Base-by-base conservation (phyloP, 2,329 filamentous ascomycete species). In the Cytospora mali region DNA sequence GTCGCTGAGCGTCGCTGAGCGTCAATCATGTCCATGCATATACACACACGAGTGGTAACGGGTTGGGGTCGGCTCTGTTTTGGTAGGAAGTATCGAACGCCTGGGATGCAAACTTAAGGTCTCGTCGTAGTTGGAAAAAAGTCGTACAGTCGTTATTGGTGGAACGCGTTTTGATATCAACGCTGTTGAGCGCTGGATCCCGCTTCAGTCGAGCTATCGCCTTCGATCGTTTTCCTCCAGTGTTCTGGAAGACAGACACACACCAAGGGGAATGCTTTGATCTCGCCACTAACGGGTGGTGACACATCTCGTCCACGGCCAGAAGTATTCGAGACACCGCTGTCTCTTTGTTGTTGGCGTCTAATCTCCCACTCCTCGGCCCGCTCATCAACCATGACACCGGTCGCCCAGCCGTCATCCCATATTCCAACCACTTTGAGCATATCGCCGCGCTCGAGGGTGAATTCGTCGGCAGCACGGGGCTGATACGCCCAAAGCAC, bases 361-460 rank as follows among this genome's bases (percentile, higher is more conserved):
- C 89, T 84, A 50, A 84, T 83, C 69, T 96, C 91, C 88, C 92
- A 97, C 67, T 97, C 92, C 65, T 98, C 94, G 2, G 93, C 93
- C 61, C 87, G 84, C 70, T 96, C 91, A 59, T 89, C 84, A 61
- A 96, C 79, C 72, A 96, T 83, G 61, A 97, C 84, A 70, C 95
- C 95, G 1, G 95, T 99, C 13, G 95, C 95, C 95, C 95, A 99
- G 53, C 95, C 95, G 74, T 99, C 95, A 71, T 99, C 95, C 95
- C 95, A 99, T 68, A 99, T 99, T 66, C 95, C 95, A 33, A 98
- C 90, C 16, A 99, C 89, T 79, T 97, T 98, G 71, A 99, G 84
- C 93, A 99, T 97, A 73, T 99, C 95, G 59, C 95, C 95, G 63
- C 95, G 88, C 71, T 98, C 95, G 42, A 99, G 81, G 46, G 92